These are phyloP conservation scores for Dendrobium chrysotoxum DNA, from an alignment of 106 monocot species.

Conservation along the genomic window DNA sequence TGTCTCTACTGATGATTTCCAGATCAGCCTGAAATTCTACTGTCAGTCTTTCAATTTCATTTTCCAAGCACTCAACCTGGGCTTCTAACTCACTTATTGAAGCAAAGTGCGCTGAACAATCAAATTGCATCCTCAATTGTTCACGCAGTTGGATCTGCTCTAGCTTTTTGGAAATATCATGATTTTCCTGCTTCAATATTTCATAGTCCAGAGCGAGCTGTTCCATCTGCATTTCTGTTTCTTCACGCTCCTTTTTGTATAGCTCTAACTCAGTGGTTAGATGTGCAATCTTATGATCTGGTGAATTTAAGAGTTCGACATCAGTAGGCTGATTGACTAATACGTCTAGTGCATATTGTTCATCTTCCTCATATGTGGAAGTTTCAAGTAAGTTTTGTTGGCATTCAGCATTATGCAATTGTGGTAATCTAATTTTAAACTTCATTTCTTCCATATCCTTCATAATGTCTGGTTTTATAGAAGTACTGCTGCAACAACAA, in stretches of 20 bases:
- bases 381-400: conserved; percentile 25
- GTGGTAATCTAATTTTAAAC: conserved; percentile 9
- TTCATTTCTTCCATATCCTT: conserved; percentile 19
- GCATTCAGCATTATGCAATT: conserved; percentile 13
- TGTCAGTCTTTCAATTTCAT: conserved; percentile 55
- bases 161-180: conserved; percentile 60
- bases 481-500: not conserved
- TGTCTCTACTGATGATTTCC: conserved; percentile 29
- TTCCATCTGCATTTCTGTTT: conserved; percentile 96
- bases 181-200: conserved; percentile 96
- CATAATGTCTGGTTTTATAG: conserved; percentile 12
- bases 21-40: conserved; percentile 64
- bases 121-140: conserved; percentile 92
- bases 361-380: conserved; percentile 28
- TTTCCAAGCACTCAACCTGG: conserved; percentile 73
- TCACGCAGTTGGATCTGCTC: conserved; percentile 84
- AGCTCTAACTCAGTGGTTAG: conserved; percentile 71
- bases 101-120: conserved; percentile 83
- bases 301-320: conserved; percentile 18
- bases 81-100: conserved; percentile 83
- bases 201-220: conserved; percentile 96
- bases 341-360: conserved; percentile 35
- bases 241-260: conserved; percentile 86
- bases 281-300: conserved; percentile 51
- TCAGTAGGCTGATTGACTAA: conserved; percentile 35